A percentile compares a stretch with the other conserved stretches of the same genome.
phyloP scores from a whole-genome alignment of 177 flowering plant species.

The Telopea speciosissima region DNA sequence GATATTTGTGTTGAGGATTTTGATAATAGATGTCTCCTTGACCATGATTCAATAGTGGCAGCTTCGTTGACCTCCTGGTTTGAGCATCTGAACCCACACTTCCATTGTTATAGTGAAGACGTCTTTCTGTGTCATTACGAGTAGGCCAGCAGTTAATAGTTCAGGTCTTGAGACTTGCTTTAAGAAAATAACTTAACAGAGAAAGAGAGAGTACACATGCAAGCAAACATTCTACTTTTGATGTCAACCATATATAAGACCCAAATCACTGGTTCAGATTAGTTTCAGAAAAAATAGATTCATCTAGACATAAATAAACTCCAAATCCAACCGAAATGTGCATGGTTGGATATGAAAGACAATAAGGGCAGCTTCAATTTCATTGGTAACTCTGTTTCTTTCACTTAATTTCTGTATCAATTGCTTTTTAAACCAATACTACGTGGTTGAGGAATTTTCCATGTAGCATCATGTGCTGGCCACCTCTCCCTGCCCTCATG shows the following conservation, averaged over 20 bases:
- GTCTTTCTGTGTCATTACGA: constrained; percentile 16
- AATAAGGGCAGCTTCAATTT: no score
- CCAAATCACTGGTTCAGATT: no score
- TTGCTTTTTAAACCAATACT: no score
- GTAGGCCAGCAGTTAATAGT: background rate
- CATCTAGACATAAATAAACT: background rate
- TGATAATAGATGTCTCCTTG: constrained; percentile 7
- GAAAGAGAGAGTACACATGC: background rate
- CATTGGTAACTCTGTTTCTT: no score
- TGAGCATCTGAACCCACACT: constrained; percentile 10
- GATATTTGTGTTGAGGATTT: constrained; percentile 10
- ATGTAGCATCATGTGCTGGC: no score
- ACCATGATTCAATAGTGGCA: constrained; percentile 8
- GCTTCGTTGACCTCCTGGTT: constrained; percentile 12
- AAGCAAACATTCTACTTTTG: background rate
- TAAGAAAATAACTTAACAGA: background rate
- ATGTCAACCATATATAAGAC: background rate
- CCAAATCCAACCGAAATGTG: background rate
- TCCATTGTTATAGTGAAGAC: constrained; percentile 5
- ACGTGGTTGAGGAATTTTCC: no score
- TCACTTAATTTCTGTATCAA: no score
- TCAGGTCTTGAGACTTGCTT: background rate
- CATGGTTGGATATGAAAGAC: background rate
- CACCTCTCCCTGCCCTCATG: no score
- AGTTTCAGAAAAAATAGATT: no score